A percentile compares a stretch with the other conserved stretches of the same genome.
Evolutionary conservation across 176 grass and related monocot species (phyloP).

Genomic region (Cenchrus purpureus): DNA sequence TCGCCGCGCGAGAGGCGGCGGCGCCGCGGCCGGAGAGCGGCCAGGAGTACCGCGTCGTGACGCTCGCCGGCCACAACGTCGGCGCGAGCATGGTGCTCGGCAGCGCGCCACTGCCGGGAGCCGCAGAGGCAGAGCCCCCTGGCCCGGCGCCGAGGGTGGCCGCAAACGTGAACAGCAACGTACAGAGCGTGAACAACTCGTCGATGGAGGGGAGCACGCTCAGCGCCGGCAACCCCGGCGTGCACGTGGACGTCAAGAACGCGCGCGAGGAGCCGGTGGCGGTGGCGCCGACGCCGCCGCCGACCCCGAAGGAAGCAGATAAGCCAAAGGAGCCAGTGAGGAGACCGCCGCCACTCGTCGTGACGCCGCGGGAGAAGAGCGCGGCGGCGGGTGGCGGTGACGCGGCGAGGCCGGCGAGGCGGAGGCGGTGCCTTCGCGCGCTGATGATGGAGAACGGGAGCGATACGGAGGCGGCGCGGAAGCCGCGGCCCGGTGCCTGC

Average conservation of each 20-base stretch:
- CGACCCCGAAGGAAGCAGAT: background rate
- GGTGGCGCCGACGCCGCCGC: background rate
- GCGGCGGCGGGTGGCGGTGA: background rate
- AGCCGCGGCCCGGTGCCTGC: constrained; percentile 58
- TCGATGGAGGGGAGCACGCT: constrained; percentile 72
- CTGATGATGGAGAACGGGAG: constrained; percentile 83
- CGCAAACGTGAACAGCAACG: constrained; percentile 84
- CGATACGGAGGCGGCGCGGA: constrained; percentile 51
- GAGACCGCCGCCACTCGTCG: background rate
- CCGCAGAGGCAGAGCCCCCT: background rate
- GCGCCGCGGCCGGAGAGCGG: background rate
- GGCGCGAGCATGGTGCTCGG: constrained; percentile 82
- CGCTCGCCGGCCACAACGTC: constrained; percentile 75
- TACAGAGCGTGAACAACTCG: constrained; percentile 93
- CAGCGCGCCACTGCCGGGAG: background rate
- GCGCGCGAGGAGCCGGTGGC: constrained; percentile 23
- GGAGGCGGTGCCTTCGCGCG: constrained; percentile 76
- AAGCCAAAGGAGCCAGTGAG: constrained; percentile 8
- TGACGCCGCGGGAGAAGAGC: constrained; percentile 10
- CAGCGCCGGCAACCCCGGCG: constrained; percentile 63
- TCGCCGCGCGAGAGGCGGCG: constrained; percentile 28
- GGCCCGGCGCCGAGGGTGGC: constrained; percentile 4
- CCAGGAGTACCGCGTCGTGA: constrained; percentile 56
- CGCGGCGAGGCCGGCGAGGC: constrained; percentile 7
- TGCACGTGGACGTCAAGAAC: constrained; percentile 64